Percentiles rank a stretch among this genome's conserved stretches.
Evolutionary conservation across 305 asterid species (phyloP).

Genomic region (Withania somnifera): DNA sequence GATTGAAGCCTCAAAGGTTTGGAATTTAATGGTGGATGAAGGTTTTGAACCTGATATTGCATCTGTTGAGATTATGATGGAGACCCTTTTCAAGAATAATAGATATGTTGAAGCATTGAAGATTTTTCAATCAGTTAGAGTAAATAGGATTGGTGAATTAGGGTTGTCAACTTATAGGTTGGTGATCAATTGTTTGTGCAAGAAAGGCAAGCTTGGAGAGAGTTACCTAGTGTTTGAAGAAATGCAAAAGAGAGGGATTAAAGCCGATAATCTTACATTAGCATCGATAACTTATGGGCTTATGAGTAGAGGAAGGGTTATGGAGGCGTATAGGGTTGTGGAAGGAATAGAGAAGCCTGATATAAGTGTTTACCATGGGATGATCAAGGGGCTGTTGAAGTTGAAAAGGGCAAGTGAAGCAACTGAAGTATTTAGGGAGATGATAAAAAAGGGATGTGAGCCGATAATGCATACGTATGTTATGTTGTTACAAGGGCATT

Average conservation of each 20-base stretch:
- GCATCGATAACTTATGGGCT: constrained; percentile 48
- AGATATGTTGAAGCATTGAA: constrained; percentile 44
- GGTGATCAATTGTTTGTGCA: constrained; percentile 75
- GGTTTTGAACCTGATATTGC: constrained; percentile 40
- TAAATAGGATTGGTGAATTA: constrained; percentile 28
- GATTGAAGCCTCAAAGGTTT: constrained; percentile 75
- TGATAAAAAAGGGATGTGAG: constrained; percentile 71
- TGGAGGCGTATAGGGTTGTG: constrained; percentile 43
- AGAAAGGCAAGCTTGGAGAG: constrained; percentile 59
- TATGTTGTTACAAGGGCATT: constrained; percentile 80
- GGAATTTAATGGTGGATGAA: constrained; percentile 79
- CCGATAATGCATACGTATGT: constrained; percentile 89
- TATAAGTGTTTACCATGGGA: constrained; percentile 53
- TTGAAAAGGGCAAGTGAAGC: constrained; percentile 66
- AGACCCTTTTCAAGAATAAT: constrained; percentile 55
- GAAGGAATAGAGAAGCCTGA: constrained; percentile 44
- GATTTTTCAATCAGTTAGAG: constrained; percentile 60
- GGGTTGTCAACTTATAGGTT: constrained; percentile 42
- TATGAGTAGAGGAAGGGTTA: constrained; percentile 48
- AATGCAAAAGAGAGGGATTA: constrained; percentile 53
- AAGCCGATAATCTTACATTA: constrained; percentile 33
- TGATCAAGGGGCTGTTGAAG: constrained; percentile 76
- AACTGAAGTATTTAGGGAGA: constrained; percentile 77
- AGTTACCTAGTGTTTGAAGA: constrained; percentile 44
- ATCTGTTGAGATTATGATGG: constrained; percentile 44